These are phyloP conservation scores for Globisporangium radiosum DNA, from an alignment of 352 stramenopile species.

Conservation along the genomic window DNA sequence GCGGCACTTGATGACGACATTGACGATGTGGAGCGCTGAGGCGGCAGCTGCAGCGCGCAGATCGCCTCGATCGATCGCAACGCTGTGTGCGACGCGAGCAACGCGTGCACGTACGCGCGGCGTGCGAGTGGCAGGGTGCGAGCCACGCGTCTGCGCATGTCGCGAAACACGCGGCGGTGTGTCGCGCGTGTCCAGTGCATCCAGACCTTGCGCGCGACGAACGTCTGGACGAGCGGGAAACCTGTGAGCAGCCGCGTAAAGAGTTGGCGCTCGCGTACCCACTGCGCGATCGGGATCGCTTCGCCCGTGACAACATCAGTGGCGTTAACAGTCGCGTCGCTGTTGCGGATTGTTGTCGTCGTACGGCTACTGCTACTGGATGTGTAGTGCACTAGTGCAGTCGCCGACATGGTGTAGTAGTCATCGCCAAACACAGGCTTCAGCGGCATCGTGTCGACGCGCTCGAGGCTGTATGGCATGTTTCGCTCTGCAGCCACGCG, in stretches of 20 bases:
- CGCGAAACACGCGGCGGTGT: constrained; percentile 29
- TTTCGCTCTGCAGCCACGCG: constrained; percentile 18
- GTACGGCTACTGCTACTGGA: constrained; percentile 7
- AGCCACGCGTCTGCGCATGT: constrained; percentile 28
- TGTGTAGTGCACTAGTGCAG: constrained; percentile 53
- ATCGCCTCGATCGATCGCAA: constrained; percentile 39
- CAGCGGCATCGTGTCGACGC: constrained; percentile 24
- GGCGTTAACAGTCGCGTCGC: background rate
- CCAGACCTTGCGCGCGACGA: constrained; percentile 54
- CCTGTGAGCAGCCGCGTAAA: constrained; percentile 61
- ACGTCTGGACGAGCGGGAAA: constrained; percentile 72
- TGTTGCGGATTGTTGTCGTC: background rate
- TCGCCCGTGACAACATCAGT: constrained; percentile 30
- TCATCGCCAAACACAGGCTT: constrained; percentile 35
- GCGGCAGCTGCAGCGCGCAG: constrained; percentile 29
- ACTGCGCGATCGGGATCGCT: constrained; percentile 55
- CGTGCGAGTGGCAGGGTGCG: constrained; percentile 32
- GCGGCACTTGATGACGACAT: background rate
- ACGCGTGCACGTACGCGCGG: constrained; percentile 26
- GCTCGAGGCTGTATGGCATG: constrained; percentile 60
- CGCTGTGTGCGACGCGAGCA: constrained; percentile 29
- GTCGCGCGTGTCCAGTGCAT: constrained; percentile 34
- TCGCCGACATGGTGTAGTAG: constrained; percentile 65
- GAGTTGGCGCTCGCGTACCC: constrained; percentile 71
- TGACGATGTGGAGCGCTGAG: constrained; percentile 11